Base-by-base conservation (phyloP, 1,139 yeast species). In the Arxiozyma bovina region DNA sequence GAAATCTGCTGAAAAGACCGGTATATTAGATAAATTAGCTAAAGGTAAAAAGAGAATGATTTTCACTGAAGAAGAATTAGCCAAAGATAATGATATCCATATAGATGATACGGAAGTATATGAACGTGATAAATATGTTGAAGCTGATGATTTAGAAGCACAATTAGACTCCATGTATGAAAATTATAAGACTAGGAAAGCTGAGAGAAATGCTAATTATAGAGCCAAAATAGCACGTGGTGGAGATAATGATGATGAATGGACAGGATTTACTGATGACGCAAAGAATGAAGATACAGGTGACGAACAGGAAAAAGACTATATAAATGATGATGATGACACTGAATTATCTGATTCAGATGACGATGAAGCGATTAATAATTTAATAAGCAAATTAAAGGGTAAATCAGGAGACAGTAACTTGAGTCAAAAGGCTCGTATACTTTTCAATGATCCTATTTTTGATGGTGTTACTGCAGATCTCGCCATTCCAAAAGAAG, bases 41-140 rank as follows among this genome's bases (percentile, higher is more conserved):
- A 81, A 80, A 65, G 99, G 98, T 70, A 87, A 86, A 67, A 85
- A 81, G 72, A 81, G 87, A 60, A 85, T 88, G 83, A 77, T 88
- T 40, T 82, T 86, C 61, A 74, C 74, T 50, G 77, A 78, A 59
- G 81, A 79, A 55, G 85, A 81, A 57, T 61, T 78, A 42, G 73
- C 77, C 5, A 74, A 73, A 55, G 87, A 78, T 60, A 79, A 78
- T 55, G 90, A 83, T 62, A 74, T 73, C 50, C 72, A 70, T 50
- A 73, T 73, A 47, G 78, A 67, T 50, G 76, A 75, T 41, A 73
- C 72, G 52, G 79, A 75, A 22, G 78, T 76, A 22, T 48, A 62
- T 5, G 71, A 68, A 18, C 63, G 65, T 55, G 76, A 75, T 27
- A 78, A 74, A 22, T 70, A 61, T 22, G 81, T 77, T 47, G 77